Conservation (phyloP, 768 basidiomycete species). For the Stropharia rugosoannulata region DNA sequence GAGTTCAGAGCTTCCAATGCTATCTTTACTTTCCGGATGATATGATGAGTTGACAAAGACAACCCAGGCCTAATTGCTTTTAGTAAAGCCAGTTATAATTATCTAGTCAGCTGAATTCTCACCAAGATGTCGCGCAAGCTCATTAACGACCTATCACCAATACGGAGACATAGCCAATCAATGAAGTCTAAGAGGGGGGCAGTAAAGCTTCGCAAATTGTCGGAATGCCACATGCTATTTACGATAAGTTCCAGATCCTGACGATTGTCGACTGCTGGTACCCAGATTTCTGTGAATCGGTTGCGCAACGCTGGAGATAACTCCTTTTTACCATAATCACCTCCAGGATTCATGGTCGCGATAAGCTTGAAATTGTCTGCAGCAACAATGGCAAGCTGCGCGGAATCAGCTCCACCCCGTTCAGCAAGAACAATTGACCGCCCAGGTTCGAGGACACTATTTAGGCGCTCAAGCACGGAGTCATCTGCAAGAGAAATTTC, state of each 20-base stretch:
- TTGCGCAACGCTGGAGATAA: constrained; percentile 95
- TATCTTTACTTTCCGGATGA: constrained; percentile 22
- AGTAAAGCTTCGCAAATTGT: constrained; percentile 55
- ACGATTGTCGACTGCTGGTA: constrained; percentile 76
- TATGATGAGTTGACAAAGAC: constrained; percentile 75
- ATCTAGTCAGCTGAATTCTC: constrained; percentile 18
- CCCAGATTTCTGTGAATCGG: constrained; percentile 99
- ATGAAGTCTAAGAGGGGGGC: constrained; percentile 69
- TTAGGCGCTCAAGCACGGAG: constrained; percentile 94
- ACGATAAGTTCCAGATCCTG: constrained; percentile 80
- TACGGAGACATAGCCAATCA: constrained; percentile 68
- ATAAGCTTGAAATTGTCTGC: constrained; percentile 77
- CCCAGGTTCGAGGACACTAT: constrained; percentile 93
- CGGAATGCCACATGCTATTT: constrained; percentile 61
- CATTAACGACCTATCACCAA: constrained; percentile 64
- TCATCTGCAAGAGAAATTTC: constrained; percentile 98
- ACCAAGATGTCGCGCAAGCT: constrained; percentile 90
- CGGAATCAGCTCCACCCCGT: constrained; percentile 74
- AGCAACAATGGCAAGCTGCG: constrained; percentile 67
- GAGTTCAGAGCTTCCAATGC: constrained; percentile 46
- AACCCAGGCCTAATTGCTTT: constrained; percentile 78
- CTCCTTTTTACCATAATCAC: constrained; percentile 99
- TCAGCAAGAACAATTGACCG: constrained; percentile 92
- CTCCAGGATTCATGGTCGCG: constrained; percentile 99
- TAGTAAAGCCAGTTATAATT: constrained; percentile 3